A percentile compares a stretch with the other conserved stretches of the same genome.
Evolutionary conservation across 371 early-diverging fungal genomes (phyloP).

Genomic region (Rhizomucor miehei): DNA sequence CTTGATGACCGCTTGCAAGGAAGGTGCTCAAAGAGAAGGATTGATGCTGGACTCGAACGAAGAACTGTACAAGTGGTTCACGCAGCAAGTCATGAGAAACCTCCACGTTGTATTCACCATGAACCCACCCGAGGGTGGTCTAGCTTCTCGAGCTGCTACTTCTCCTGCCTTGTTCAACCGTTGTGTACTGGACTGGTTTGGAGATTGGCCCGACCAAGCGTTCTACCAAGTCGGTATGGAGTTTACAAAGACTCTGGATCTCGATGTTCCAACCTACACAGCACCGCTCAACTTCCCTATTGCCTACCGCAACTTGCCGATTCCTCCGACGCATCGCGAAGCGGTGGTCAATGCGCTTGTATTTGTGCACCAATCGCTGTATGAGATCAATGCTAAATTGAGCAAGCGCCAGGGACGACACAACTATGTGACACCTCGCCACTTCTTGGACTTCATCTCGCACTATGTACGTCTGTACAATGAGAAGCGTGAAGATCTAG

Average conservation of each 20-base stretch:
- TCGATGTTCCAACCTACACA: conserved; percentile 72
- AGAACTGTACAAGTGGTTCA: conserved; percentile 98
- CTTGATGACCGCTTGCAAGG: conserved; percentile 94
- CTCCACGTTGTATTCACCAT: conserved; percentile 99
- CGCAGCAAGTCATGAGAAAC: conserved; percentile 93
- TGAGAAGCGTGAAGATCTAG: conserved; percentile 93
- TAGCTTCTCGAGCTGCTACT: conserved; percentile 93
- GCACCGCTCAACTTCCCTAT: conserved; percentile 78
- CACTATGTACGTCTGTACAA: conserved; percentile 90
- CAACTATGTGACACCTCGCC: conserved; percentile 94
- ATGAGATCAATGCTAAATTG: conserved; percentile 82
- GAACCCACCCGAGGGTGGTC: conserved; percentile 96
- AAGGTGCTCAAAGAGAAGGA: conserved; percentile 93
- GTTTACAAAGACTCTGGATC: conserved; percentile 87
- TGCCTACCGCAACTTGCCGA: conserved; percentile 72
- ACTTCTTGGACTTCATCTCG: conserved; percentile 95
- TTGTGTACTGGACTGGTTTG: conserved; percentile 99
- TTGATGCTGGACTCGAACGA: conserved; percentile 91
- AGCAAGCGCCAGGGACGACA: conserved; percentile 78
- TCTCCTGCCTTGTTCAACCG: conserved; percentile 99
- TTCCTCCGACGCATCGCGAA: conserved; percentile 80
- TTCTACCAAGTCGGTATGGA: conserved; percentile 97
- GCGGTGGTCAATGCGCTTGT: conserved; percentile 91
- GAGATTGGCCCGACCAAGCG: conserved; percentile 98
- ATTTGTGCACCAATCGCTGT: conserved; percentile 87